A percentile compares a stretch with the other conserved stretches of the same genome.
phyloP scores from a whole-genome alignment of 331 rosid species.

The Quercus phellos region DNA sequence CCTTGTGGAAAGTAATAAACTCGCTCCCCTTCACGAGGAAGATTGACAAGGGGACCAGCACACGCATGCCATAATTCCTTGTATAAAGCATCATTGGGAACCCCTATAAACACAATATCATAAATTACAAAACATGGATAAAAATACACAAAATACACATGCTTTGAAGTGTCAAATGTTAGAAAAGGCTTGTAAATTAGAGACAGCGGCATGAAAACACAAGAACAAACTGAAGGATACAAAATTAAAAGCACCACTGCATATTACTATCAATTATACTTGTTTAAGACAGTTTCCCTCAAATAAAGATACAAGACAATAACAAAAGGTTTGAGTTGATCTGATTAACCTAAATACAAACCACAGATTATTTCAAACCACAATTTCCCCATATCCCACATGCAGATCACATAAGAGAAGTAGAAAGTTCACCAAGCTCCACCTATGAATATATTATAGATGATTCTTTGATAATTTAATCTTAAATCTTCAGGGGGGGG shows the following conservation, averaged over 20 bases:
- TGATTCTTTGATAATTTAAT: not conserved
- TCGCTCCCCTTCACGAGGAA: constrained; percentile 83
- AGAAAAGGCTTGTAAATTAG: not conserved
- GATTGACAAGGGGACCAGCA: constrained; percentile 95
- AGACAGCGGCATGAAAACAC: not conserved
- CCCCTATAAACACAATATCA: constrained; percentile 33
- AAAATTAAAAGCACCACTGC: not conserved
- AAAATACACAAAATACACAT: not conserved
- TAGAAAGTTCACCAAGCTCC: not conserved
- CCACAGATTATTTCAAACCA: not conserved
- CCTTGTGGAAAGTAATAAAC: constrained; percentile 98
- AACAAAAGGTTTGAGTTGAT: not conserved
- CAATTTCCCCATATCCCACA: not conserved
- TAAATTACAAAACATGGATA: not conserved
- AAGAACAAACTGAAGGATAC: not conserved
- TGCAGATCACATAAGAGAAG: not conserved
- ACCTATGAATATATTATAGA: not conserved
- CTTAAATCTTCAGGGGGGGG: no score
- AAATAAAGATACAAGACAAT: not conserved
- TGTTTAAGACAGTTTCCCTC: not conserved
- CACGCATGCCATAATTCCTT: constrained; percentile 99
- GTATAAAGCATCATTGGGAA: constrained; percentile 63
- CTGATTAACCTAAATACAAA: not conserved
- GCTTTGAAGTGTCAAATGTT: not conserved
- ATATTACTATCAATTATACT: not conserved